These are phyloP conservation scores for Penstemon barbatus DNA, from an alignment of 257 asterid genomes.

Conservation along the genomic window DNA sequence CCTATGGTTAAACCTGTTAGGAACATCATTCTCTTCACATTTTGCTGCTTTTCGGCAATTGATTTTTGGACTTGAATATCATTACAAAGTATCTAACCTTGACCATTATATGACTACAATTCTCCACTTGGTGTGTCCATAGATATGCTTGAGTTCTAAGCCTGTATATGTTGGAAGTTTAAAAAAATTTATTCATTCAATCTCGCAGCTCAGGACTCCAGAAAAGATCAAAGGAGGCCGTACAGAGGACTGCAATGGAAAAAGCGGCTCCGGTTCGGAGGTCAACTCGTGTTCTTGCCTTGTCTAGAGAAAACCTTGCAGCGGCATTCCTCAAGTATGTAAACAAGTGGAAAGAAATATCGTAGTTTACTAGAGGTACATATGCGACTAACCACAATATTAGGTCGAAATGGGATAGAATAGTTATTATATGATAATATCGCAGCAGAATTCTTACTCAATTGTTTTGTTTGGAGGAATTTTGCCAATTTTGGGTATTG, in stretches of 20 bases:
- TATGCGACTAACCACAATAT: slow-evolving; percentile 31
- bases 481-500: slow-evolving; percentile 18
- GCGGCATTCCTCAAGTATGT: slow-evolving; percentile 81
- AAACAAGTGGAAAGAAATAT: slow-evolving; percentile 79
- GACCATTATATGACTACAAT: not conserved
- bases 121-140: not conserved
- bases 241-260: slow-evolving; percentile 52
- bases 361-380: slow-evolving; percentile 30
- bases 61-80: not conserved
- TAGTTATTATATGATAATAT: slow-evolving; percentile 15
- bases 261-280: slow-evolving; percentile 82
- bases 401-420: slow-evolving; percentile 31
- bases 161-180: not conserved
- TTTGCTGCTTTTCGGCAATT: not conserved
- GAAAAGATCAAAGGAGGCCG: slow-evolving; percentile 62
- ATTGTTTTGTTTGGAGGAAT: slow-evolving; percentile 48
- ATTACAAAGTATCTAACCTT: not conserved
- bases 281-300: slow-evolving; percentile 92
- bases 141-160: not conserved
- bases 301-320: slow-evolving; percentile 68
- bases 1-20: not conserved
- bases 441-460: slow-evolving; percentile 32
- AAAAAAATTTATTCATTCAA: not conserved
- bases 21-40: not conserved
- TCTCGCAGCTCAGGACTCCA: slow-evolving; percentile 62